These are phyloP conservation scores for Neonothopanus nambi DNA, from an alignment of 1,284 basidiomycete genomes.

Conservation along the genomic window DNA sequence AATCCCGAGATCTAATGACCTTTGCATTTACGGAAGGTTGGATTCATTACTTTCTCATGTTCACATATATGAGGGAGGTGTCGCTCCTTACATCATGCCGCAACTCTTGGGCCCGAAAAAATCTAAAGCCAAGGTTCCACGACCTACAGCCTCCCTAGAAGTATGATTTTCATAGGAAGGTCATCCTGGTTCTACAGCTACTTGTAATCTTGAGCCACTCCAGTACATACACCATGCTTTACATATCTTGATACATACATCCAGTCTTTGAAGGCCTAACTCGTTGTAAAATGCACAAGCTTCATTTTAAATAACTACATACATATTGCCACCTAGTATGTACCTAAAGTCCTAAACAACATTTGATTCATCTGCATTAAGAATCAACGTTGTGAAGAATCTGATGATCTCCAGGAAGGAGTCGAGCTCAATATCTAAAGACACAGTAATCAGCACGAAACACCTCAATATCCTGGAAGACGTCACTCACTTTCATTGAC, in stretches of 20 bases:
- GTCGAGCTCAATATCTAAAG: constrained; percentile 15
- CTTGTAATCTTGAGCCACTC: no score
- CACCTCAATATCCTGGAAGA: not conserved
- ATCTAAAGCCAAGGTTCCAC: not conserved
- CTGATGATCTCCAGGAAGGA: constrained; percentile 20
- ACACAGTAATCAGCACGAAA: not conserved
- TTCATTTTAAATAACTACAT: no score
- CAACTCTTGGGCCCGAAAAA: constrained; percentile 23
- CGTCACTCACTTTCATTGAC: constrained; percentile 35
- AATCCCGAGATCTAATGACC: not conserved
- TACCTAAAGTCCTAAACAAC: no score
- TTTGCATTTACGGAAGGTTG: constrained; percentile 37
- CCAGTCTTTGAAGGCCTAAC: no score
- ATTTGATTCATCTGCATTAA: constrained; percentile 22
- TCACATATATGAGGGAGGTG: constrained; percentile 85
- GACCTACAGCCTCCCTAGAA: no score
- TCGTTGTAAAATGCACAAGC: no score
- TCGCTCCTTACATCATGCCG: constrained; percentile 61
- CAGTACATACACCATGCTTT: no score
- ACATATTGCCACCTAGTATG: no score
- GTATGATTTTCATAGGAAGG: no score
- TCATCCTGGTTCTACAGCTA: no score
- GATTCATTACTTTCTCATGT: constrained; percentile 76
- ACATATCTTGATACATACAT: no score
- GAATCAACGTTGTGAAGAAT: constrained; percentile 22